phyloP scores from a whole-genome alignment of 1,139 yeast species.

The Geotrichum aggregatum region DNA sequence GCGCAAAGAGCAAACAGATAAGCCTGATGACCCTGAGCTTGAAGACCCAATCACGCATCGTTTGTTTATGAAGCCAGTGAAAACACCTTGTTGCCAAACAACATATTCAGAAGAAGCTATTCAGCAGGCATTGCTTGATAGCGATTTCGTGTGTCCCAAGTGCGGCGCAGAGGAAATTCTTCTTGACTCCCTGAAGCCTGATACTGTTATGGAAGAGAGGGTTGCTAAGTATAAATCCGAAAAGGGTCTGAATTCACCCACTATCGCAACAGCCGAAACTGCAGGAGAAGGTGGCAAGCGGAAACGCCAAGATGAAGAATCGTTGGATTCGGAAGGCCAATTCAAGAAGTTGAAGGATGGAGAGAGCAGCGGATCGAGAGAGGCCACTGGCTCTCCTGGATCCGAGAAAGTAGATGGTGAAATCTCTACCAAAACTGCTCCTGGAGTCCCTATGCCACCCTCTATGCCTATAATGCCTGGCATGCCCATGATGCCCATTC shows the following conservation, averaged over 20 bases:
- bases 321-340: slow-evolving; percentile 12
- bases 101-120: slow-evolving; percentile 57
- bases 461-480: slow-evolving; percentile 24
- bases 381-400: slow-evolving; percentile 9
- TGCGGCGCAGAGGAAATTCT: slow-evolving; percentile 72
- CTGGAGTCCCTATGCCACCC: slow-evolving; percentile 2
- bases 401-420: slow-evolving; percentile 18
- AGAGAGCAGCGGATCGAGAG: slow-evolving; percentile 1
- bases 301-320: slow-evolving; percentile 22
- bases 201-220: slow-evolving; percentile 53
- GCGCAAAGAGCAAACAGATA: slow-evolving; percentile 33
- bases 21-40: slow-evolving; percentile 57
- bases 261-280: slow-evolving; percentile 3
- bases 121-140: slow-evolving; percentile 71
- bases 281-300: slow-evolving; percentile 19
- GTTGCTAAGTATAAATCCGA: slow-evolving; percentile 51
- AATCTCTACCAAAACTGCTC: slow-evolving; percentile 14
- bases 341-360: slow-evolving; percentile 15
- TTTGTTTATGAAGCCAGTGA: slow-evolving; percentile 68
- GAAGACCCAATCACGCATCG: slow-evolving; percentile 58
- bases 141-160: slow-evolving; percentile 87
- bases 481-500: slow-evolving; percentile 23
- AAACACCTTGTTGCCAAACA: slow-evolving; percentile 75
- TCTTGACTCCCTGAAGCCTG: slow-evolving; percentile 64
- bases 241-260: slow-evolving; percentile 34